Evolutionary conservation across 2,329 filamentous ascomycete genomes (phyloP).

Genomic region (Diaporthe sp.): DNA sequence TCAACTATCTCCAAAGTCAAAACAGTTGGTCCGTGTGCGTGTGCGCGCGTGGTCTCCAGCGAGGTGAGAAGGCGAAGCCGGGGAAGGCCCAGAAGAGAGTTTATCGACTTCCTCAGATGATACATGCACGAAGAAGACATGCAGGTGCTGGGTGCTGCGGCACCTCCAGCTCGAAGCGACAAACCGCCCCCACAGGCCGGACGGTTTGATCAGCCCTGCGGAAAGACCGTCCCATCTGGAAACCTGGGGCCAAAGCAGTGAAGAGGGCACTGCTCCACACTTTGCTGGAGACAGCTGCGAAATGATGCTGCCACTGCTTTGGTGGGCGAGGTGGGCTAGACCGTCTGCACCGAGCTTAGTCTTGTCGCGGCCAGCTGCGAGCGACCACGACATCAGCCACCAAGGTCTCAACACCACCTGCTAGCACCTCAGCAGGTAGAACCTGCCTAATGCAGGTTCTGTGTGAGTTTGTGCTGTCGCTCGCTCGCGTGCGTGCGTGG

Average conservation of each 20-base stretch:
- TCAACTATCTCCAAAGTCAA: constrained; percentile 22
- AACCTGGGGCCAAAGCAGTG: constrained; percentile 8
- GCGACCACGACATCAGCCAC: background rate
- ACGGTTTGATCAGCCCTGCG: constrained; percentile 34
- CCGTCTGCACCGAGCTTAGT: background rate
- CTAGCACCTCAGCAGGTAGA: background rate
- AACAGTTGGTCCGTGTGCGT: constrained; percentile 6
- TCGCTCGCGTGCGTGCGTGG: background rate
- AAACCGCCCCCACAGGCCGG: constrained; percentile 21
- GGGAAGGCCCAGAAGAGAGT: background rate
- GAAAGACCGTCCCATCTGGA: constrained; percentile 27
- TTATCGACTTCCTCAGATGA: constrained; percentile 14
- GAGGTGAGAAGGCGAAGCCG: background rate
- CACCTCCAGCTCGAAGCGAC: constrained; percentile 14
- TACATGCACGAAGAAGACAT: background rate
- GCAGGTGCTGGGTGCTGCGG: constrained; percentile 6
- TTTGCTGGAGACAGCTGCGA: background rate
- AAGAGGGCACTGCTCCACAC: constrained; percentile 10
- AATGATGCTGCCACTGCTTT: constrained; percentile 5
- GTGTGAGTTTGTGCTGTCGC: background rate
- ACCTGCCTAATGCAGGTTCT: background rate
- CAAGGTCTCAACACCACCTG: constrained; percentile 3
- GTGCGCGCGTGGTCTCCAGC: background rate
- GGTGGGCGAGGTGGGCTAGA: background rate
- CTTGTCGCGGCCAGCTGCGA: background rate